Base-by-base conservation (phyloP, 768 basidiomycete genomes). In the Kwoniella bestiolae region DNA sequence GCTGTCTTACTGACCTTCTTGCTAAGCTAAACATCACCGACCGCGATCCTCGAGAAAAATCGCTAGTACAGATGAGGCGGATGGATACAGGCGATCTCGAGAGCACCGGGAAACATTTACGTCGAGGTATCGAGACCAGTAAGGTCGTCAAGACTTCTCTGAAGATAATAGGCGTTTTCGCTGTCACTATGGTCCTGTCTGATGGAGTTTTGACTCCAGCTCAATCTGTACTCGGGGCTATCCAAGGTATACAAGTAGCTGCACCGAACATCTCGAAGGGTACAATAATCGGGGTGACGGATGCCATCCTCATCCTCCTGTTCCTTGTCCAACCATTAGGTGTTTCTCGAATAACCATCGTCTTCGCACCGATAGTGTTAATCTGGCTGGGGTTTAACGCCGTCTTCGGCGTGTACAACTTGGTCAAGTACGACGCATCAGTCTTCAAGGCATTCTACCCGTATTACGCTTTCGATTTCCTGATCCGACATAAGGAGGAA, bases 381-480 rank as follows among this genome's bases (percentile, higher is more conserved):
- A 8, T 55, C 9, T 55, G 52, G 52, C n/a, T 55, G n/a, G 31
- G 11, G 16, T 55, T 55, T 16, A 55, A 55, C 23, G 52, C 52
- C 31, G 29, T 23, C 12, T 55, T 55, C 23, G 52, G 52, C 2
- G 34, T 55, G n/a, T 55, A 55, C n/a, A 55, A 55, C 21, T 21
- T 55, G 6, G 32, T 35, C 32, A 55, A 55, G 16, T 55, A 55
- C 32, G 52, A 55, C 23, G 52, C 52, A 6, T 34, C 52, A 7
- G 32, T 55, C 5, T 55, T 55, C 32, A 55, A 55, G n/a, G 52
- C 52, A 5, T 55, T 55, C 23, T 55, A 55, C 12, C 52, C 52
- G 32, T 55, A 55, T 21, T 55, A 55, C 32, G 52, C 31, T 18
- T 34, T 55, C 29, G 32, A 55, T 11, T 55, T 34, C 21, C 52